phyloP scores from a whole-genome alignment of 805 yeast species.

The Priceomyces castillae region DNA sequence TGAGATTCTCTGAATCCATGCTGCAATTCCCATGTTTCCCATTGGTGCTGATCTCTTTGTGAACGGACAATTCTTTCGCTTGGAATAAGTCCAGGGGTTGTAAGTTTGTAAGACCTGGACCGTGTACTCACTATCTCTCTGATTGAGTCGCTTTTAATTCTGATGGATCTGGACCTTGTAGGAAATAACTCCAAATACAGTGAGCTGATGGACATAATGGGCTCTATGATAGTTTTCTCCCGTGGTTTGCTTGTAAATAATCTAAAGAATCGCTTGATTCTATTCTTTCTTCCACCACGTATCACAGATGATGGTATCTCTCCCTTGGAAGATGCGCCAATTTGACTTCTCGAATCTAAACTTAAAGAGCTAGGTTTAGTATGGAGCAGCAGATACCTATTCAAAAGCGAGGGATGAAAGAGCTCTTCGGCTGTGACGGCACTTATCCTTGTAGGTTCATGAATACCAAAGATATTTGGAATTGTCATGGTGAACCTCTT shows the following conservation, averaged over 20 bases:
- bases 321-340: background rate
- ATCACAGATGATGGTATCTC: background rate
- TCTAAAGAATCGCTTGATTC: background rate
- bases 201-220: background rate
- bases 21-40: background rate
- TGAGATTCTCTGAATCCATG: background rate
- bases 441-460: conserved; percentile 7
- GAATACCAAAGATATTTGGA: background rate
- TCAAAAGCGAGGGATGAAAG: conserved; percentile 11
- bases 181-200: conserved; percentile 1
- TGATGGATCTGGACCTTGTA: conserved; percentile 1
- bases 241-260: background rate
- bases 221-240: background rate
- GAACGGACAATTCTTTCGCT: background rate
- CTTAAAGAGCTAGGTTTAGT: conserved; percentile 7
- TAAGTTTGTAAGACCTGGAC: background rate
- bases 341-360: background rate
- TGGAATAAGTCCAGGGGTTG: background rate
- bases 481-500: background rate
- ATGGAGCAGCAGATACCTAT: conserved; percentile 11
- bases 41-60: background rate
- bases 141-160: conserved; percentile 1
- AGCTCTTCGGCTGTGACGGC: conserved; percentile 11
- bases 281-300: background rate
- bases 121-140: background rate